Evolutionary conservation across 208 protist species (phyloP), one percentile per base, ranked within the genome.

Genomic region (Porcisia deanei): DNA sequence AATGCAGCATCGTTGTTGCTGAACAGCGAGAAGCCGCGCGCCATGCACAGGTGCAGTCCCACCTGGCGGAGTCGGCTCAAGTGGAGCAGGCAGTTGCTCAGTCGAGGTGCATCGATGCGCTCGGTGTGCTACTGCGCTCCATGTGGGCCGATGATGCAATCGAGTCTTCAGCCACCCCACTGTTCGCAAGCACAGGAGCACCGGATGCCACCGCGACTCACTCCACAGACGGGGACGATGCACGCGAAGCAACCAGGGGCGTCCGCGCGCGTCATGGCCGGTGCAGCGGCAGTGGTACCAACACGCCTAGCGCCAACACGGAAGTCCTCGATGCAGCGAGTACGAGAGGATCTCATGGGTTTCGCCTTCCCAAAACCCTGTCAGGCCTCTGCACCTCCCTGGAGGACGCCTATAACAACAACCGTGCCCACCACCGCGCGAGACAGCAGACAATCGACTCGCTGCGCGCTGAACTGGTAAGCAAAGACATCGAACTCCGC

Each of bases 101-200:
- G 65, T 73, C 76, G 25, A 60, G 45, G 58, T 75, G 41, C 12
- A 70, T 79, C 70, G 75, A 84, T 14, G 79, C 84, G 58, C 73
- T 89, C 12, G 61, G 66, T 18, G 55, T 45, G 47, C 55, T 89
- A 67, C 80, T 89, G 59, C 78, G 77, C 30, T 77, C 71, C 12
- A 80, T 89, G 69, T 87, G 82, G 82, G 74, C 70, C 1, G 85
- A 89, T 61, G 85, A 84, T 39, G 73, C 73, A 20, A 72, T 65
- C 45, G 81, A 73, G 68, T 58, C 37, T 12, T 18, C 68, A 1
- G 18, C 43, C 30, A 25, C 68, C 39, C 1, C 68, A 20, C 39
- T 37, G 16, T 18, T 37, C 14, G 18, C 45, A 53, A 67, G 41
- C 63, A 67, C 63, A n/a, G 59, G 64, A 18, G 70, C 65, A 14